These are phyloP conservation scores for Capsaspora owczarzaki DNA, from an alignment of 78 protist species.

Conservation along the genomic window DNA sequence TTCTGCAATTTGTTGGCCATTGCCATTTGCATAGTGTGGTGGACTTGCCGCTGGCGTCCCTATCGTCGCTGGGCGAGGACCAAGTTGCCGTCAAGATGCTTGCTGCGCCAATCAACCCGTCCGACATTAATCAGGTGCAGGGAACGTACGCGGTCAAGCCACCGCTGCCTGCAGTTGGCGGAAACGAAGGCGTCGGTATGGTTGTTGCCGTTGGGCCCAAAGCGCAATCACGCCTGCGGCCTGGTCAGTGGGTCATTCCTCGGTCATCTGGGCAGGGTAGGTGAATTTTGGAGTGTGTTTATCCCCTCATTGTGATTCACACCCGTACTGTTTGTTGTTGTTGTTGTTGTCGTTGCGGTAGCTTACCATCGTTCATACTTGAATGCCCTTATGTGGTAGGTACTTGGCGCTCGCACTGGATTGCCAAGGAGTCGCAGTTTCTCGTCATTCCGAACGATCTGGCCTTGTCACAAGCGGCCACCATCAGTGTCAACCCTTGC, in stretches of 20 bases:
- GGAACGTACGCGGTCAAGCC: constrained; percentile 72
- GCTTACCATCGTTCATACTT: too few species aligned
- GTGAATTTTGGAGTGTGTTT: not conserved
- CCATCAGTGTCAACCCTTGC: constrained; percentile 67
- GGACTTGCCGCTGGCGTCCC: too few species aligned
- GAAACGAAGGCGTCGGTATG: constrained; percentile 46
- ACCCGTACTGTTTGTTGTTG: too few species aligned
- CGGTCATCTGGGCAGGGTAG: not conserved
- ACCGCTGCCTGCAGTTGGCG: constrained; percentile 74
- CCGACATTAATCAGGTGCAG: constrained; percentile 71
- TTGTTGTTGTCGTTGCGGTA: too few species aligned
- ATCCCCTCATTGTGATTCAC: too few species aligned
- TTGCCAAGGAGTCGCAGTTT: not conserved
- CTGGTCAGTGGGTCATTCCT: not conserved
- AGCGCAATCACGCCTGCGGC: not conserved
- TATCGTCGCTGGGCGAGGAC: not conserved
- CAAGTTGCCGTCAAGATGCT: constrained; percentile 61
- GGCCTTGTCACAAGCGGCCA: constrained; percentile 13
- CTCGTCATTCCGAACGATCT: not conserved
- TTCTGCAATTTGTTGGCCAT: too few species aligned
- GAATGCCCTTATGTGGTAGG: not conserved
- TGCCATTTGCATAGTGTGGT: too few species aligned
- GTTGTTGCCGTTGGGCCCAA: not conserved
- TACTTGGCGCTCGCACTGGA: not conserved
- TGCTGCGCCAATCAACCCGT: constrained; percentile 81